A percentile compares a stretch with the other conserved stretches of the same genome.
Conservation (phyloP, 1,139 yeast species). For the Yamadazyma mexicana region DNA sequence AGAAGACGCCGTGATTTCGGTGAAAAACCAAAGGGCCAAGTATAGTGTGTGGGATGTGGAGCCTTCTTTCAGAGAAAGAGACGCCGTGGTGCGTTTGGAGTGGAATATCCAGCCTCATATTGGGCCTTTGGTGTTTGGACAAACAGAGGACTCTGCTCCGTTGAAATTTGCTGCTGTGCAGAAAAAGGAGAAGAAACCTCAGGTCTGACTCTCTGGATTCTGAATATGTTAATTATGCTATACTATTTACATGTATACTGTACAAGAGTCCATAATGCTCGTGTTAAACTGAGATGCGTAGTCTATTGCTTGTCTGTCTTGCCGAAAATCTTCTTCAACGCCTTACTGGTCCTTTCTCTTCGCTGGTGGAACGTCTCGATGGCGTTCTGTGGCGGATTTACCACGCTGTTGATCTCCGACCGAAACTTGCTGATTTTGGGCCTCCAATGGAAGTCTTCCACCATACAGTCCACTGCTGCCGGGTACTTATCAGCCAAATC, state of each 20-base stretch:
- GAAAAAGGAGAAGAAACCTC: conserved; percentile 16
- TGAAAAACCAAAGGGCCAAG: conserved; percentile 61
- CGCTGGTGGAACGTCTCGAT: conserved; percentile 20
- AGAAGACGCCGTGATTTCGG: conserved; percentile 56
- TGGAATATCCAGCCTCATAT: conserved; percentile 94
- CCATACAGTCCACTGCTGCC: conserved; percentile 30
- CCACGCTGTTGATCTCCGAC: conserved; percentile 20
- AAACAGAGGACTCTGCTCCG: conserved; percentile 33
- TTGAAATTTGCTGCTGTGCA: conserved; percentile 30
- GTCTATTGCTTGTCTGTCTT: not conserved
- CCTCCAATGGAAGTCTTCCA: conserved; percentile 20
- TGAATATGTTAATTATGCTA: not conserved
- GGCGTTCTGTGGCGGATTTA: conserved; percentile 20
- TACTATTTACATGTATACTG: conserved; percentile 5
- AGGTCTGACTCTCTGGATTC: too few species aligned
- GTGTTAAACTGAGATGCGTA: too few species aligned
- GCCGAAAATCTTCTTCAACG: conserved; percentile 9
- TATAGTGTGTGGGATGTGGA: conserved; percentile 90
- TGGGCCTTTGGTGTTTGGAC: conserved; percentile 77
- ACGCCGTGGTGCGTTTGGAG: conserved; percentile 69
- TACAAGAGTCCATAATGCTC: too few species aligned
- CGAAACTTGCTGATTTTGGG: conserved; percentile 23
- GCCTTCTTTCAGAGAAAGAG: conserved; percentile 62
- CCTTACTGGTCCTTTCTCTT: conserved; percentile 20
- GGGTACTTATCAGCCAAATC: conserved; percentile 35